Evolutionary conservation across 768 basidiomycete genomes (phyloP).

Genomic region (Tylopilus sp.): DNA sequence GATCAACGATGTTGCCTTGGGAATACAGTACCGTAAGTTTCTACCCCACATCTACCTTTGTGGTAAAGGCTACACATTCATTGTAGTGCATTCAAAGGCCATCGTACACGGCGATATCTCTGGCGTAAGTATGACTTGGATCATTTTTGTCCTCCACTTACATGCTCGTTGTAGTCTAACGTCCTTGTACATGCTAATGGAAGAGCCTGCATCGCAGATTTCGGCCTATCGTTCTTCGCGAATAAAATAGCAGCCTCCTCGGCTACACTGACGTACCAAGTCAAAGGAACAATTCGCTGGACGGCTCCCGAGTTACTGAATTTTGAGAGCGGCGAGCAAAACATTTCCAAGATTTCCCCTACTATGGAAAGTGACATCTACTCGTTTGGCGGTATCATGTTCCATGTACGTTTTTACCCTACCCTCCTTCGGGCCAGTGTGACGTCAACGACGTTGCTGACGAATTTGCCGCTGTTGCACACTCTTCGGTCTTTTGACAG

Average conservation of each 20-base stretch:
- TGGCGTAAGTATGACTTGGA: constrained; percentile 20
- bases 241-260: constrained; percentile 33
- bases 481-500: background rate
- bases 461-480: background rate
- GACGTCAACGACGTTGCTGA: background rate
- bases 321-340: background rate
- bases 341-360: constrained; percentile 2
- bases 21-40: constrained; percentile 25
- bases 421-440: background rate
- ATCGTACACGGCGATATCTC: constrained; percentile 27
- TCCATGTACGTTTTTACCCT: constrained; percentile 14
- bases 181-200: constrained; percentile 42
- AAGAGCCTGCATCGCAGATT: constrained; percentile 43
- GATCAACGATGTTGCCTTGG: constrained; percentile 27
- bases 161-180: constrained; percentile 33
- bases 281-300: constrained; percentile 45
- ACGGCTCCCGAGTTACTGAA: constrained; percentile 42
- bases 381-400: constrained; percentile 28
- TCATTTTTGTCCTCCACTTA: background rate
- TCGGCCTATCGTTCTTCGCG: constrained; percentile 43
- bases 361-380: constrained; percentile 36
- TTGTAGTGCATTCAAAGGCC: constrained; percentile 17
- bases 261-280: constrained; percentile 30
- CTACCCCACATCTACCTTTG: no score
- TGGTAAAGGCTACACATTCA: background rate